Percentiles rank a stretch among this genome's conserved stretches.
Conservation (phyloP, 495 filamentous ascomycete genomes). For the Lophiostoma macrostomum region DNA sequence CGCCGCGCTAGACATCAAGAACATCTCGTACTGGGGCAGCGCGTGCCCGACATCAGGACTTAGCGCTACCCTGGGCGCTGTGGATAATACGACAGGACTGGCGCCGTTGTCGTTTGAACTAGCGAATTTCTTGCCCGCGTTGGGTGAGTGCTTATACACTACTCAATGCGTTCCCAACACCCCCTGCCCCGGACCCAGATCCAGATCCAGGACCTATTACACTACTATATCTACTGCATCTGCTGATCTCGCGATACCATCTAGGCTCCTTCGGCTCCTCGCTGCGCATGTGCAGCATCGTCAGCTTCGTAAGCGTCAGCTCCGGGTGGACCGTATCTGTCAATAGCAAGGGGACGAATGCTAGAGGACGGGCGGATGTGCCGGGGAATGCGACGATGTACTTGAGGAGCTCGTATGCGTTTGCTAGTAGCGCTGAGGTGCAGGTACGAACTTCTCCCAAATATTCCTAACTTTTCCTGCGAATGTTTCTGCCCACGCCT, state of each 20-base stretch:
- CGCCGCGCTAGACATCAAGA: too few relatives aligned
- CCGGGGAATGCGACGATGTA: slow-evolving; percentile 7
- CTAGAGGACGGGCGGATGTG: slow-evolving; percentile 7
- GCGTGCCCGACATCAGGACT: slow-evolving; percentile 18
- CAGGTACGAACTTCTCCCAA: slow-evolving; percentile 11
- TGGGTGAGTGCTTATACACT: too few relatives aligned
- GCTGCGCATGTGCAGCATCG: slow-evolving; percentile 21
- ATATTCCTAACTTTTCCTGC: too few relatives aligned
- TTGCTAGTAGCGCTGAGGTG: slow-evolving; percentile 8
- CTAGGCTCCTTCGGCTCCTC: slow-evolving; percentile 15
- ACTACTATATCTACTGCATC: too few relatives aligned
- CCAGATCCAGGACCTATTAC: too few relatives aligned
- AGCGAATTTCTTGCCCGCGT: slow-evolving; percentile 9
- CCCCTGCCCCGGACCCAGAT: too few relatives aligned
- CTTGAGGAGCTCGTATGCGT: slow-evolving; percentile 17
- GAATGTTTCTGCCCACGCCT: too few relatives aligned
- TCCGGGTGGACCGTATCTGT: slow-evolving; percentile 13
- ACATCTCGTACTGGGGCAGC: slow-evolving; percentile 18
- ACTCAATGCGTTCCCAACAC: too few relatives aligned
- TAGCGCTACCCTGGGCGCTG: neutral
- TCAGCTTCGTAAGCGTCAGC: neutral
- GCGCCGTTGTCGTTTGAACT: slow-evolving; percentile 15
- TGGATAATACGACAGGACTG: slow-evolving; percentile 12
- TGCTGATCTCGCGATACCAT: too few relatives aligned
- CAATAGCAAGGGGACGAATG: slow-evolving; percentile 13